These are phyloP conservation scores for Solanum peruvianum DNA, from an alignment of 257 asterid genomes.

Conservation along the genomic window DNA sequence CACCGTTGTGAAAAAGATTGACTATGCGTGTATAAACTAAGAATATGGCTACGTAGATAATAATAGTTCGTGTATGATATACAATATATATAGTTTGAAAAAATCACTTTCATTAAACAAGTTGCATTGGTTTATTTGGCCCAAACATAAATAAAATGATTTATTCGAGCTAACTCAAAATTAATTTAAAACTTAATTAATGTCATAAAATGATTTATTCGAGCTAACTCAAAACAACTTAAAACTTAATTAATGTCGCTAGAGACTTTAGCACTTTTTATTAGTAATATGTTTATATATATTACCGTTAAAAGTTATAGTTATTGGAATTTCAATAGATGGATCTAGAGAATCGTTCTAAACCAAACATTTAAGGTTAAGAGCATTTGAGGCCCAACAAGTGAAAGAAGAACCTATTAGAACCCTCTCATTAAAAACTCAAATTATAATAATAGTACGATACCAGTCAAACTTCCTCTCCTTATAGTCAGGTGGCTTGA, in stretches of 20 bases:
- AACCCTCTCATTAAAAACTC: neutral
- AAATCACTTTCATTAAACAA: neutral
- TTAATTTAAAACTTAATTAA: neutral
- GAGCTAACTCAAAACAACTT: neutral
- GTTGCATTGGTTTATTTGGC: neutral
- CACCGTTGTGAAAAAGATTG: no score
- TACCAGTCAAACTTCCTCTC: no score
- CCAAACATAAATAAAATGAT: neutral
- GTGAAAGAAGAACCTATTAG: neutral
- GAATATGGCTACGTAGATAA: neutral
- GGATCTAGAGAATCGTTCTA: neutral
- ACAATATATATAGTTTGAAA: neutral
- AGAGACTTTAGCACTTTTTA: no score
- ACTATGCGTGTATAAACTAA: neutral
- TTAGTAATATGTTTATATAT: no score
- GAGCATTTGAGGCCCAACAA: neutral
- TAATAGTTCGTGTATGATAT: neutral
- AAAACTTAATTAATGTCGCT: neutral
- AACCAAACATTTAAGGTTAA: neutral
- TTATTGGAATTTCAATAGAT: neutral
- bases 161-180: neutral
- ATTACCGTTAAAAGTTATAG: no score
- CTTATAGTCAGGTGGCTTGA: no score
- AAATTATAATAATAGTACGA: neutral
- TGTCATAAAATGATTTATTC: neutral